Evolutionary conservation across 768 basidiomycete species (phyloP), one percentile per base, ranked within the genome.

Genomic region (Galerina sulciceps): DNA sequence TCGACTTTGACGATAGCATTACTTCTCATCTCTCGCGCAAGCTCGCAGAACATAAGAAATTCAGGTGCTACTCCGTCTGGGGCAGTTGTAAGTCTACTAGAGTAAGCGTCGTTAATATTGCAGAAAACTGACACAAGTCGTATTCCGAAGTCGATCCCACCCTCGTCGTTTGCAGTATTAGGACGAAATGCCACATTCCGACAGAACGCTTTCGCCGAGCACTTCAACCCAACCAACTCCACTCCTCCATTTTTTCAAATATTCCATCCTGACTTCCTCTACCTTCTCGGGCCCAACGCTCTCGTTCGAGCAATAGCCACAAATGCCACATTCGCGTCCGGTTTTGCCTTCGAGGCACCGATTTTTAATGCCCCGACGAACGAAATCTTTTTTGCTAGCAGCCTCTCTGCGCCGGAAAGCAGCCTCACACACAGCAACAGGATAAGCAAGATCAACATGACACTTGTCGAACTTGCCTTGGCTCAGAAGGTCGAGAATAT

Each of bases 321-420:
- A 9, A 83, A 85, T 55, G 77, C 80, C 2, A 83, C 79, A 3
- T 87, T 86, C 67, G 86, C 86, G 2, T 60, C 56, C 0, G 62
- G 59, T 15, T 85, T 91, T 60, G 89, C 89, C 17, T 89, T 92
- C 66, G 91, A 93, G 70, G 91, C 89, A 1, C 88, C 88, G 0
- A 76, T 91, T 1, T 90, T 85, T 71, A 75, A 83, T 34, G 73
- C 85, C 5, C 79, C 76, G 15, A 87, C 85, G 13, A 82, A 91
- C 62, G 84, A 87, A 61, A 75, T 93, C 0, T 87, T 85, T 74
- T 93, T 93, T 65, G 77, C 82, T 3, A 87, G 86, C 69, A 87
- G 85, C 58, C 84, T 81, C 49, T 87, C 88, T 6, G 86, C 86
- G 1, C 86, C 88, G 4, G 80, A 82, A 66, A 88, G 81, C 47